These are phyloP conservation scores for Coniosporium uncinatum DNA, from an alignment of 2,329 filamentous ascomycete genomes.

Conservation along the genomic window DNA sequence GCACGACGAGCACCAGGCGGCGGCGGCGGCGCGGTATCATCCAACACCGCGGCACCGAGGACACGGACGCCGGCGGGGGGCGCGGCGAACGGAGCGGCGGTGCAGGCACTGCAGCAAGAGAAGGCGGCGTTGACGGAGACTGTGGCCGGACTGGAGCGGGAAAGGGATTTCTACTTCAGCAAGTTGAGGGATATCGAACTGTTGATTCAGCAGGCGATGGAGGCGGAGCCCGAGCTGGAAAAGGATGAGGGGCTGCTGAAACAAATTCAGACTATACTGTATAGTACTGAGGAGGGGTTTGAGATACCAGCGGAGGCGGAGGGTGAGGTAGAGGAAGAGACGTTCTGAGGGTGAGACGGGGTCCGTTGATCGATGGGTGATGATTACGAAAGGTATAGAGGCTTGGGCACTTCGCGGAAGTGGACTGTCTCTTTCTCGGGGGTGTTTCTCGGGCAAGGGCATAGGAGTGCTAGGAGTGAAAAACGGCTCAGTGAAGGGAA, in stretches of 20 bases:
- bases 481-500: no score
- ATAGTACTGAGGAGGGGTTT: conserved; percentile 84
- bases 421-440: no score
- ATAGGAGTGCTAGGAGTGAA: no score
- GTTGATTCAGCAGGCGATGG: conserved; percentile 86
- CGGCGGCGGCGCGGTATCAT: no score
- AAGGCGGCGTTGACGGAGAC: conserved; percentile 90
- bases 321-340: conserved; percentile 62
- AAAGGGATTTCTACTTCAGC: conserved; percentile 99
- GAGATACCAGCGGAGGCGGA: conserved; percentile 83
- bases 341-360: conserved; percentile 47
- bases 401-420: no score
- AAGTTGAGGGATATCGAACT: conserved; percentile 97
- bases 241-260: conserved; percentile 93
- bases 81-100: conserved; percentile 48
- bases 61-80: conserved; percentile 32
- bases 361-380: no score
- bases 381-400: no score
- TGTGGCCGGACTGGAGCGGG: conserved; percentile 89
- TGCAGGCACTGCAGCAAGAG: conserved; percentile 74
- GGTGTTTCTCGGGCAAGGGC: no score
- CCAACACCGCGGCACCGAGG: conserved; percentile 29
- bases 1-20: conserved; percentile 39
- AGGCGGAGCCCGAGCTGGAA: conserved; percentile 88
- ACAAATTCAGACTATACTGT: conserved; percentile 94